Base-by-base conservation (phyloP, 441 rosid species). In the Gossypium aridum region DNA sequence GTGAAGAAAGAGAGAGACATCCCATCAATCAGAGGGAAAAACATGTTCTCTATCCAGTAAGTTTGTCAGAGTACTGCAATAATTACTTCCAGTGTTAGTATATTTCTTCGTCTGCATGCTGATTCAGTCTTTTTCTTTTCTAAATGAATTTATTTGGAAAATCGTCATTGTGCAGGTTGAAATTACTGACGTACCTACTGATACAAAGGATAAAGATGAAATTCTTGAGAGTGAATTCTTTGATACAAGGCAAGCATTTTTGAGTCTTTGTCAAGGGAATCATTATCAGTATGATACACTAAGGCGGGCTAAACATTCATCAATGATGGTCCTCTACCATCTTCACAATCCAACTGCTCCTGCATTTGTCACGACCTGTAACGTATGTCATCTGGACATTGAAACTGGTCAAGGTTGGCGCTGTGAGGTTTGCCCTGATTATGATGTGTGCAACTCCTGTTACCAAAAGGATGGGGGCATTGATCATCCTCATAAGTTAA, bases 331-430 rank as follows among this genome's bases (percentile, higher is more conserved):
- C 68, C 98, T 96, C 47, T 96, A 96, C 87, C 99, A 96, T 83
- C 98, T 96, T 66, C 99, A 96, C 76, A 96, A 96, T 87, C 98
- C 99, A 76, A 94, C 99, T 43, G 99, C 98, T 54, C 99, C 98
- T 66, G 98, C 98, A 55, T 94, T 94, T 84, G 98, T 96, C 66
- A 94, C 90, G 0, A 94, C 95, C 14, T 96, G 99, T 89, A 89
- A 89, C 59, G 72, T 85, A 61, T 96, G 99, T 69, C 90, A 87
- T 81, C 96, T 92, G 74, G 99, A 96, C 85, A 92, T 96, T 75
- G 98, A 96, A 88, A 87, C 94, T 7, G 99, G 99, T 86, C 98
- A 96, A 85, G 98, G 99, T 72, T 96, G 99, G 99, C 96, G 90
- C 28, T 96, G 99, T 81, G 99, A 96, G 85, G 88, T 94, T 78